Percentiles rank a stretch among this genome's conserved stretches.
phyloP scores from a whole-genome alignment of 2,329 filamentous ascomycete species.

The Parastagonospora avenae region DNA sequence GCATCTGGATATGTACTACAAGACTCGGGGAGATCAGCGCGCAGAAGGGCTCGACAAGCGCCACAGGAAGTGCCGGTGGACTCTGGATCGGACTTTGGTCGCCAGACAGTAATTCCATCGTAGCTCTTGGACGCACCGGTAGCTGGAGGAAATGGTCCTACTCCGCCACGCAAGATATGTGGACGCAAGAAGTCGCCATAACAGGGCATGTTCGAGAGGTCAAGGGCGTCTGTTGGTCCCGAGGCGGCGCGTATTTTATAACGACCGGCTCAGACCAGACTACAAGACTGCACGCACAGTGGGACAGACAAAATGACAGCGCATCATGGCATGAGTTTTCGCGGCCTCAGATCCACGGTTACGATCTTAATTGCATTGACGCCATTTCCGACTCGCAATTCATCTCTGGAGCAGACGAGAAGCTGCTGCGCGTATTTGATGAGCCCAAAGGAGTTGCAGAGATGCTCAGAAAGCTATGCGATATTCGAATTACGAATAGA shows the following conservation, averaged over 20 bases:
- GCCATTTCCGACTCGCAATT: conserved; percentile 75
- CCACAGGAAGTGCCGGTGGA: conserved; percentile 91
- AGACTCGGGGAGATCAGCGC: conserved; percentile 91
- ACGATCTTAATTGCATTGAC: conserved; percentile 94
- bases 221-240: conserved; percentile 83
- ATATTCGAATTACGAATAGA: conserved; percentile 50
- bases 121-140: conserved; percentile 85
- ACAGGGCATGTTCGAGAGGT: conserved; percentile 84
- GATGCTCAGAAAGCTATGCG: conserved; percentile 71
- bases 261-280: conserved; percentile 94
- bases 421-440: conserved; percentile 93
- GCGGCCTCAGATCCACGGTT: conserved; percentile 94
- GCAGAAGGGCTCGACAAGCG: conserved; percentile 94
- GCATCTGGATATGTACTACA: conserved; percentile 87
- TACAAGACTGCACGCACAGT: conserved; percentile 81
- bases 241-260: conserved; percentile 79
- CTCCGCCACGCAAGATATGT: conserved; percentile 65
- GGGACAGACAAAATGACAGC: conserved; percentile 58
- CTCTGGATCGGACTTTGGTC: conserved; percentile 98
- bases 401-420: conserved; percentile 95
- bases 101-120: conserved; percentile 73
- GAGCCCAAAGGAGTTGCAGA: conserved; percentile 82
- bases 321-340: conserved; percentile 93
- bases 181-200: conserved; percentile 77
- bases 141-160: conserved; percentile 89